phyloP scores from a whole-genome alignment of 768 basidiomycete species.

The Paxillus involutus region DNA sequence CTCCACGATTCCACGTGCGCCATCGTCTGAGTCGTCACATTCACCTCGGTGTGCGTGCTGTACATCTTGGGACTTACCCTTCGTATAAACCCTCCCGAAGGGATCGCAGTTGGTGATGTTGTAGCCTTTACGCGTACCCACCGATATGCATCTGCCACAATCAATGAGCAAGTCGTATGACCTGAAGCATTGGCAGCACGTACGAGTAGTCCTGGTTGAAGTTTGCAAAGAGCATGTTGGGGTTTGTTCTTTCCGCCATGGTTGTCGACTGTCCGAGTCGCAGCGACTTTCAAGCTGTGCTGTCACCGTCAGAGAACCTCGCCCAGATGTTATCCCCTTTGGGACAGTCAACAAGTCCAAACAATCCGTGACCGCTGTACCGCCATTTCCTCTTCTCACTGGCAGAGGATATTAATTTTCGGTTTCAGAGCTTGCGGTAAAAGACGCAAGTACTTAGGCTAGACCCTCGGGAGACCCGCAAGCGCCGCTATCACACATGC shows the following conservation, averaged over 20 bases:
- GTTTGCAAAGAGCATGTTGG: conserved; percentile 80
- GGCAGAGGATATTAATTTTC: no score
- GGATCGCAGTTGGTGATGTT: conserved; percentile 98
- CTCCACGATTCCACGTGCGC: conserved; percentile 94
- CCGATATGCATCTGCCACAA: conserved; percentile 73
- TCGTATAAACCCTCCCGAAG: conserved; percentile 92
- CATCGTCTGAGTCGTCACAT: conserved; percentile 61
- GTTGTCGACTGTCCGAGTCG: conserved; percentile 10
- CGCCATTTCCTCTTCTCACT: no score
- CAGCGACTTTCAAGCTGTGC: neutral
- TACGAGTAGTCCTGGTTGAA: conserved; percentile 99
- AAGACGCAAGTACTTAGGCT: no score
- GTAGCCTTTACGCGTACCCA: conserved; percentile 94
- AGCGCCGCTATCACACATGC: no score
- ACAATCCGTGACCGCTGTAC: no score
- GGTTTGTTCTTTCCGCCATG: conserved; percentile 41
- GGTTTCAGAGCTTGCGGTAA: no score
- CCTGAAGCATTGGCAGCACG: conserved; percentile 19
- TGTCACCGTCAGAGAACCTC: no score
- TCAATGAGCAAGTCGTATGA: conserved; percentile 1
- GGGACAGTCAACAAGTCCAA: no score
- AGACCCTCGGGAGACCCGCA: no score
- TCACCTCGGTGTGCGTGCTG: neutral
- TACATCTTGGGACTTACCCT: conserved; percentile 59
- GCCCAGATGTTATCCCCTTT: neutral